Evolutionary conservation across 106 monocot genomes (phyloP).

Genomic region (Agapanthus africanus): DNA sequence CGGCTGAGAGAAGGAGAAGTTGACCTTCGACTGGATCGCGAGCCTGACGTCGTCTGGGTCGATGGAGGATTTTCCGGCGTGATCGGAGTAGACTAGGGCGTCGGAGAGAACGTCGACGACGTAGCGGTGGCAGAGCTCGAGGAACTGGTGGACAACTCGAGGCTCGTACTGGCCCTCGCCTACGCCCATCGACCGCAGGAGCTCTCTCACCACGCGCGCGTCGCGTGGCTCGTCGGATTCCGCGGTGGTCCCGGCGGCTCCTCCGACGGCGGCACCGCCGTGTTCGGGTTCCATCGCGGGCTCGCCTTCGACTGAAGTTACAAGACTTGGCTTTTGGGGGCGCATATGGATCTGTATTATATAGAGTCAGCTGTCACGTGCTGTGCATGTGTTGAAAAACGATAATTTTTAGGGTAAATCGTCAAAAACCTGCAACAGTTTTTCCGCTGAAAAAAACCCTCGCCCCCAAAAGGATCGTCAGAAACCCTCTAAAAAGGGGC

Average conservation of each 20-base stretch:
- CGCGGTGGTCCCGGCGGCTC: not conserved
- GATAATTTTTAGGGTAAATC: no score
- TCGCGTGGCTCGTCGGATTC: conserved; percentile 61
- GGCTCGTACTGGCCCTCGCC: conserved; percentile 69
- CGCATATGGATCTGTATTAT: no score
- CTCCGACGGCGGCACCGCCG: not conserved
- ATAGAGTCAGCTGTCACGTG: no score
- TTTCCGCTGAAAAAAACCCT: no score
- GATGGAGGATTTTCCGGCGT: conserved; percentile 67
- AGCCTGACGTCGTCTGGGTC: conserved; percentile 91
- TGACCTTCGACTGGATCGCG: conserved; percentile 88
- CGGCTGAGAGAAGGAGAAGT: conserved; percentile 97
- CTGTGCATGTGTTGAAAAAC: no score
- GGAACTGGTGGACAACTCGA: conserved; percentile 82
- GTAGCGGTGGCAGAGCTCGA: conserved; percentile 89
- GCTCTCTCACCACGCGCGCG: conserved; percentile 66
- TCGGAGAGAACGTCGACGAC: conserved; percentile 81
- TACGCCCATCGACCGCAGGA: conserved; percentile 91
- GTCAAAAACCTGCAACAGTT: no score
- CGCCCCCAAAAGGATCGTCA: no score
- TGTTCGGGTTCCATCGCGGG: no score
- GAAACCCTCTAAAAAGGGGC: no score
- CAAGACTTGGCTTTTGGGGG: no score
- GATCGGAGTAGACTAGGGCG: conserved; percentile 83
- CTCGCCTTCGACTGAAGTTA: no score